A percentile compares a stretch with the other conserved stretches of the same genome.
phyloP scores from a whole-genome alignment of 352 stramenopile species.

The Pythium sp. region DNA sequence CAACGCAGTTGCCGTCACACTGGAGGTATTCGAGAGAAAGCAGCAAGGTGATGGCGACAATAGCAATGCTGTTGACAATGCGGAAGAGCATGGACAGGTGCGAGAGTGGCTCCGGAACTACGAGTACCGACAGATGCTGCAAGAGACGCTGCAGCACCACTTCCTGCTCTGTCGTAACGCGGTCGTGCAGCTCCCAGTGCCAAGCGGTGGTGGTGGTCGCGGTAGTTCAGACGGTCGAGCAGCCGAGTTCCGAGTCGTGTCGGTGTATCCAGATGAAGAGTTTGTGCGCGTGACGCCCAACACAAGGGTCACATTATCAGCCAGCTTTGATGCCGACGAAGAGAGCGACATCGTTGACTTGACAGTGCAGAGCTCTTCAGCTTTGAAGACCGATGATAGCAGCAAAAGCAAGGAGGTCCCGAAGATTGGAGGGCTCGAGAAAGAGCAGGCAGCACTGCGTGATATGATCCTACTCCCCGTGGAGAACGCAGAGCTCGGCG shows the following conservation, averaged over 20 bases:
- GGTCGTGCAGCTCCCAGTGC: conserved; percentile 36
- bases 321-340: not conserved
- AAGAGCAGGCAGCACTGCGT: conserved; percentile 50
- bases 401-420: not conserved
- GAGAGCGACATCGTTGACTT: not conserved
- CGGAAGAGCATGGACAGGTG: not conserved
- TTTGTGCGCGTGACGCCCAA: conserved; percentile 36
- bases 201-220: conserved; percentile 13
- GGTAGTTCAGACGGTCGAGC: not conserved
- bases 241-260: conserved; percentile 42
- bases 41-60: not conserved
- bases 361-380: conserved; percentile 5
- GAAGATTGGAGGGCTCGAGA: conserved; percentile 64
- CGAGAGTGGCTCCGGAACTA: conserved; percentile 20
- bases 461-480: conserved; percentile 75
- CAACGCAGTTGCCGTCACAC: conserved; percentile 44
- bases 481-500: conserved; percentile 29
- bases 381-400: not conserved
- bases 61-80: not conserved
- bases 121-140: conserved; percentile 45
- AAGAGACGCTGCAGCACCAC: conserved; percentile 55
- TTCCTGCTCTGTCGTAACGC: conserved; percentile 39
- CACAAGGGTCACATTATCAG: conserved; percentile 54
- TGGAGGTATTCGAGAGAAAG: conserved; percentile 29
- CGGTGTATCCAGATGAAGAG: conserved; percentile 37